A percentile compares a stretch with the other conserved stretches of the same genome.
Conservation (phyloP, 495 filamentous ascomycete genomes). For the Penicillium chermesinum region DNA sequence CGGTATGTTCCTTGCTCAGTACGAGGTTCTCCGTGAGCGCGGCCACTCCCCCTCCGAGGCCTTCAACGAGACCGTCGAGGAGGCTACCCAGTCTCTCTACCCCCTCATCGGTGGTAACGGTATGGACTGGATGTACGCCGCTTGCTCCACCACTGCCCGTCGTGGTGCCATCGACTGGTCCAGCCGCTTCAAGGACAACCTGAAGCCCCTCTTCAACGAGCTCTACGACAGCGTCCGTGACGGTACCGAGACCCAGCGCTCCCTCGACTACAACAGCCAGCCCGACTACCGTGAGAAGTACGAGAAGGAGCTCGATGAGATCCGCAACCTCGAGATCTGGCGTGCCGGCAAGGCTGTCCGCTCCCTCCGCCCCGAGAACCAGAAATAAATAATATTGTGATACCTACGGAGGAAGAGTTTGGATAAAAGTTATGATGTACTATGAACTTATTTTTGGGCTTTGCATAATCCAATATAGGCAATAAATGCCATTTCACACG, state of each 20-base stretch:
- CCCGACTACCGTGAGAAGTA: slow-evolving; percentile 93
- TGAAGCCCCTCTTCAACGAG: slow-evolving; percentile 97
- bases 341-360: slow-evolving; percentile 94
- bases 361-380: slow-evolving; percentile 88
- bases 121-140: slow-evolving; percentile 99
- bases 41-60: slow-evolving; percentile 97
- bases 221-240: slow-evolving; percentile 87
- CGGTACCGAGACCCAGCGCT: slow-evolving; percentile 87
- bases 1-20: slow-evolving; percentile 99
- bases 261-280: slow-evolving; percentile 92
- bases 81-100: slow-evolving; percentile 96
- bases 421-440: slow-evolving; percentile 42
- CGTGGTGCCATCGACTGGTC: slow-evolving; percentile 99
- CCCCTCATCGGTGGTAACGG: slow-evolving; percentile 92
- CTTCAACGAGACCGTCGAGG: slow-evolving; percentile 99
- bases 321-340: slow-evolving; percentile 97
- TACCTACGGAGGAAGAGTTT: slow-evolving; percentile 23
- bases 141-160: slow-evolving; percentile 96
- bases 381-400: slow-evolving; percentile 57
- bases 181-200: slow-evolving; percentile 83
- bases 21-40: slow-evolving; percentile 98
- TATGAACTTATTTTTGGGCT: slow-evolving; percentile 34
- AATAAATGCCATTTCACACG: slow-evolving; percentile 18
- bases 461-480: slow-evolving; percentile 7
- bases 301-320: slow-evolving; percentile 94